These are phyloP conservation scores for Singerocomus rubriflavus DNA, from an alignment of 1,284 basidiomycete genomes.

Conservation along the genomic window DNA sequence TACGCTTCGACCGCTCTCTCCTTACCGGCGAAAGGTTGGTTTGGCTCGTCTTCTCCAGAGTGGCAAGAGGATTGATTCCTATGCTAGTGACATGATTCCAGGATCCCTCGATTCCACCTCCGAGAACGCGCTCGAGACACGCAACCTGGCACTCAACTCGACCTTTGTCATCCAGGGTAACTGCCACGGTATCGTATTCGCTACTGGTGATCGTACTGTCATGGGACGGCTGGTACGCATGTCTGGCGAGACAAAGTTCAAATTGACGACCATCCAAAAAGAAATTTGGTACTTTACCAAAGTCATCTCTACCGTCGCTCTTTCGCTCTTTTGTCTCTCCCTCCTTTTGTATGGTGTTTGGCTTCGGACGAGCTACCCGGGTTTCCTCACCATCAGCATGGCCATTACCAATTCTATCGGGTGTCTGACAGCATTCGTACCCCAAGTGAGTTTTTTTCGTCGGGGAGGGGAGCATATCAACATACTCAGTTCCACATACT, in stretches of 20 bases:
- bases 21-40: conserved; percentile 52
- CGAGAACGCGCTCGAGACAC: conserved; percentile 57
- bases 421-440: conserved; percentile 47
- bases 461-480: too few species aligned
- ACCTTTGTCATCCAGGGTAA: conserved; percentile 53
- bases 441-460: conserved; percentile 32
- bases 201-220: conserved; percentile 54
- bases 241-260: conserved; percentile 47
- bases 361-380: conserved; percentile 37
- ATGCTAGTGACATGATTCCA: conserved; percentile 49
- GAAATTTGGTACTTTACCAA: conserved; percentile 50
- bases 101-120: conserved; percentile 49
- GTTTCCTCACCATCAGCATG: conserved; percentile 36
- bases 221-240: conserved; percentile 59
- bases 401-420: conserved; percentile 48
- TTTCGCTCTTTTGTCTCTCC: conserved; percentile 40
- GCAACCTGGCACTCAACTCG: conserved; percentile 56
- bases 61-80: too few species aligned
- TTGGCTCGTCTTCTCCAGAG: conserved; percentile 4
- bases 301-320: conserved; percentile 40
- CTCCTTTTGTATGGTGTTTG: conserved; percentile 45
- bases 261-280: conserved; percentile 46
- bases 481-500: background rate
- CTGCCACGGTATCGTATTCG: conserved; percentile 56
- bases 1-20: conserved; percentile 57